Evolutionary conservation across 257 asterid species (phyloP), one percentile per base, ranked within the genome.

Genomic region (Ehretia macrophylla): DNA sequence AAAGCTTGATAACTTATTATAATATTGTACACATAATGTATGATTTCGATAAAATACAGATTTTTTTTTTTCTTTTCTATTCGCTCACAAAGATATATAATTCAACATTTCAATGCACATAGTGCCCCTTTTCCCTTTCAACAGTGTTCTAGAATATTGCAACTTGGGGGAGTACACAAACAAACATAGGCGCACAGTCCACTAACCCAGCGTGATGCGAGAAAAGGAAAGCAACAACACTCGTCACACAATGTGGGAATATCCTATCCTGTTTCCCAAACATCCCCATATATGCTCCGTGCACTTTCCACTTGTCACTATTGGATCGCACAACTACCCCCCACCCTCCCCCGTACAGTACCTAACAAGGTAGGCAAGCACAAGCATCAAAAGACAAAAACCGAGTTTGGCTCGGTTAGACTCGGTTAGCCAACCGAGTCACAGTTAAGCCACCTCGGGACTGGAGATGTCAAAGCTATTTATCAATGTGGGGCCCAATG

Each of bases 121-220:
- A n/a, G n/a, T 42, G 4, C n/a, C n/a, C 47, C 8, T 14, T 42
- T 42, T 42, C n/a, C n/a, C 60, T 49, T 21, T 35, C 44, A 17
- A 51, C 11, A 39, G 46, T 40, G 3, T 22, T 40, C 3, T 16
- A 14, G 40, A 46, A 17, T 58, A 40, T 42, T 58, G 59, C 38
- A 32, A 65, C 67, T 60, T 68, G 45, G 20, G 14, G 53, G 42
- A 68, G 14, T 59, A 59, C 32, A 44, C 60, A 5, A 65, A 11
- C 32, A 27, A 55, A 49, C 55, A 14, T 39, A 44, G 14, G 12
- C 58, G 14, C 51, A 17, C 18, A 10, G 64, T 54, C 59, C 67
- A 64, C 64, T 17, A 63, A 11, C 17, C 23, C 55, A 27, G 19
- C 39, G 58, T 3, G 79, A 73, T 70, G 56, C 5, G 32, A 42